A percentile compares a stretch with the other conserved stretches of the same genome.
phyloP scores from a whole-genome alignment of 805 yeast genomes.

The Wickerhamiella australiensis region DNA sequence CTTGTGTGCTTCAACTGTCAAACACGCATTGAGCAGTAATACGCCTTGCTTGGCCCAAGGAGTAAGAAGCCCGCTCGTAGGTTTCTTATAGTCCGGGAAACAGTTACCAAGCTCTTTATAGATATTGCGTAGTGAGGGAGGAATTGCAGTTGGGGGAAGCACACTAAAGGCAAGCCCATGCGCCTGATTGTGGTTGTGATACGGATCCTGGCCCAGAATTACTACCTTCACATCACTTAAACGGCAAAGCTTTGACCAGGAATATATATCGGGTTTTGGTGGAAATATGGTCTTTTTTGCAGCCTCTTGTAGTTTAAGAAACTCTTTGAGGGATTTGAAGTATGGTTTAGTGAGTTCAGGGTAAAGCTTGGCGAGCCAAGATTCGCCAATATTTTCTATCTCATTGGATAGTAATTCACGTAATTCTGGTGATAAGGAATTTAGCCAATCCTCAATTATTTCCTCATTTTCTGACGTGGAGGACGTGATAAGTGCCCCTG shows the following conservation, averaged over 20 bases:
- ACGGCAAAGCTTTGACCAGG: conserved; percentile 86
- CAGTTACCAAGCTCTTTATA: conserved; percentile 60
- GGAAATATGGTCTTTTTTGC: conserved; percentile 57
- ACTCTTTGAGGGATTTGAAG: conserved; percentile 59
- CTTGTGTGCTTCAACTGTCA: conserved; percentile 85
- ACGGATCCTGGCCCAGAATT: conserved; percentile 91
- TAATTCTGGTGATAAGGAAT: conserved; percentile 37
- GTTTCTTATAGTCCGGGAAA: conserved; percentile 57
- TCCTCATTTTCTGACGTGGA: no score
- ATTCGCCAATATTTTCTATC: conserved; percentile 51
- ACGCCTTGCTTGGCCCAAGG: conserved; percentile 87
- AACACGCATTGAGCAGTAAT: conserved; percentile 68
- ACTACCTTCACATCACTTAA: conserved; percentile 60
- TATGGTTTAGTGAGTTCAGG: conserved; percentile 74
- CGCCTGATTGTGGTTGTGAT: conserved; percentile 85
- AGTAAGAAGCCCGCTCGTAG: conserved; percentile 47
- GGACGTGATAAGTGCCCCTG: no score
- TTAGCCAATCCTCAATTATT: conserved; percentile 39
- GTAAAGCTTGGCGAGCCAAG: conserved; percentile 66
- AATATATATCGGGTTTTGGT: conserved; percentile 60
- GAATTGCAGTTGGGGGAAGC: conserved; percentile 69
- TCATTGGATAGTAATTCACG: conserved; percentile 48
- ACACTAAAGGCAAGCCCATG: conserved; percentile 95
- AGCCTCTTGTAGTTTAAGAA: conserved; percentile 39
- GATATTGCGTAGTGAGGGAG: conserved; percentile 78